A percentile compares a stretch with the other conserved stretches of the same genome.
These are phyloP conservation scores for Oryza brachyantha DNA, from an alignment of 176 grass and related monocot genomes.

Conservation along the genomic window DNA sequence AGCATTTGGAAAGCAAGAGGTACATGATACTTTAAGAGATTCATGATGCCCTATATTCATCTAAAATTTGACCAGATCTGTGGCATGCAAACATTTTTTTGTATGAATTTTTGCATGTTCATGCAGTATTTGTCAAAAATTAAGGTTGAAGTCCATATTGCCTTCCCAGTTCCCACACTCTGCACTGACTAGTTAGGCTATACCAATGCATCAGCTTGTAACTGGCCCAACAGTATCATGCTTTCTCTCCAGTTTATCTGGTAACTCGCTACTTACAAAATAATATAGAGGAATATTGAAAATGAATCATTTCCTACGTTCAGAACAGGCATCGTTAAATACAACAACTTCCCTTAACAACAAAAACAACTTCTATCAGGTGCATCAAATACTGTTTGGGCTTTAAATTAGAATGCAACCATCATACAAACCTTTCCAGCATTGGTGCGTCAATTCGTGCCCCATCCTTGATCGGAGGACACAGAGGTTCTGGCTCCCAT, in stretches of 20 bases:
- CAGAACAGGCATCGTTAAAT: not conserved
- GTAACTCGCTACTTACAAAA: not conserved
- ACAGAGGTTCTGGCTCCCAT: constrained; percentile 86
- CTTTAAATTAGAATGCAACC: constrained; percentile 10
- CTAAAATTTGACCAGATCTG: not conserved
- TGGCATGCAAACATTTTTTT: not conserved
- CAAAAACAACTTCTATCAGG: not conserved
- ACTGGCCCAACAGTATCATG: not conserved
- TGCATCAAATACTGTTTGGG: not conserved
- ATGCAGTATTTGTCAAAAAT: not conserved
- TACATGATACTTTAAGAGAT: not conserved
- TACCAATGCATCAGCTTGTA: not conserved
- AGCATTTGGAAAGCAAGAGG: constrained; percentile 11
- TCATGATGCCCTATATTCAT: not conserved
- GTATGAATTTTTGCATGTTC: not conserved
- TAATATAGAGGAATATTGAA: not conserved
- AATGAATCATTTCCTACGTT: constrained; percentile 9
- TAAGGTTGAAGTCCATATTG: not conserved
- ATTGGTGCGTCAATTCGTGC: constrained; percentile 40
- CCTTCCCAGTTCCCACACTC: not conserved
- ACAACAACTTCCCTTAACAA: not conserved
- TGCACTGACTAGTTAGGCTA: not conserved
- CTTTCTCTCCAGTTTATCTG: not conserved
- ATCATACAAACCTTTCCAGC: constrained; percentile 74
- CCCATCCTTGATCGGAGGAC: constrained; percentile 66